These are phyloP conservation scores for Escallonia herrerae DNA, from an alignment of 129 eudicot genomes.

Conservation along the genomic window DNA sequence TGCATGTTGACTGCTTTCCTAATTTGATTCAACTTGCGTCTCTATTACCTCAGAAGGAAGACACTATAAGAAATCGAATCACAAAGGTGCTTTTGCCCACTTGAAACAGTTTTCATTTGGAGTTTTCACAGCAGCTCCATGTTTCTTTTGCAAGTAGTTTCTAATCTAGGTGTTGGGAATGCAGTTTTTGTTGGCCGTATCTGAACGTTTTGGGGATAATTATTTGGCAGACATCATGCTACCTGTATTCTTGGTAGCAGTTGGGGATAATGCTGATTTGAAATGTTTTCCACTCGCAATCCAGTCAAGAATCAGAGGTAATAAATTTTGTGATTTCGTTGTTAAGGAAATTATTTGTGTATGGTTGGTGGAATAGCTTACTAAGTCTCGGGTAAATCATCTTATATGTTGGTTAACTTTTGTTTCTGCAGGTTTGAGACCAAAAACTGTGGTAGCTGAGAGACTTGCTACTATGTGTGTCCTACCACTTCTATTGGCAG, in stretches of 20 bases:
- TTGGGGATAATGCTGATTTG: conserved; percentile 73
- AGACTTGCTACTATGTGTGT: conserved; percentile 78
- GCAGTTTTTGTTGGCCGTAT: conserved; percentile 74
- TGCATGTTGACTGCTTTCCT: conserved; percentile 88
- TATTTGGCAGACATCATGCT: conserved; percentile 74
- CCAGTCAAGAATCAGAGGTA: conserved; percentile 70
- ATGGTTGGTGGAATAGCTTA: not conserved
- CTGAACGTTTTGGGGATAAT: conserved; percentile 65
- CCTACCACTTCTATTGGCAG: conserved; percentile 80
- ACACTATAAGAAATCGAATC: conserved; percentile 58
- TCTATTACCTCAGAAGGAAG: conserved; percentile 86
- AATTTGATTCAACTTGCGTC: conserved; percentile 68
- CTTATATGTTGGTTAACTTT: conserved; percentile 1
- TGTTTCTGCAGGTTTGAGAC: conserved; percentile 59
- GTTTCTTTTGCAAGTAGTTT: conserved; percentile 7
- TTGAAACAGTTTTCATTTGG: not conserved
- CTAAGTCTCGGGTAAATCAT: not conserved
- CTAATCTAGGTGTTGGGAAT: conserved; percentile 8
- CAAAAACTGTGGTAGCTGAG: conserved; percentile 49
- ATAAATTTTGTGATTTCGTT: conserved; percentile 1
- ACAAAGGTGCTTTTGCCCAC: conserved; percentile 42
- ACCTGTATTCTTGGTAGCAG: conserved; percentile 74
- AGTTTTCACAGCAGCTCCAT: not conserved
- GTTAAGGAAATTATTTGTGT: not conserved
- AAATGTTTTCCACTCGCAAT: conserved; percentile 51